Conservation (phyloP, 1,139 yeast genomes). For the Scheffersomyces lignicola region DNA sequence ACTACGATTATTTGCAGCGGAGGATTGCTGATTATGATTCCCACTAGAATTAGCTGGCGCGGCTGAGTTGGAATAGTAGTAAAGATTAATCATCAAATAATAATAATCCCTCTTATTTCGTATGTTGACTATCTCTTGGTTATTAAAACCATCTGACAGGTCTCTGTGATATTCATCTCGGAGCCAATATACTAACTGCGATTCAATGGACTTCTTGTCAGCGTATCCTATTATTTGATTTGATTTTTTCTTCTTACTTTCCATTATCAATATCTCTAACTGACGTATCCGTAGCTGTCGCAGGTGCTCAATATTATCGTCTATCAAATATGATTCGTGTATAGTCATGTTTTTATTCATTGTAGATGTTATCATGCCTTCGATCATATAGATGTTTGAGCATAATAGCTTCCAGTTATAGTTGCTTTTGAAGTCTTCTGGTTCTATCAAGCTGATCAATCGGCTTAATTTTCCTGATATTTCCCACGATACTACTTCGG, state of each 20-base stretch:
- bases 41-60: neutral
- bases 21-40: neutral
- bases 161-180: neutral
- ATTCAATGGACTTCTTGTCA: neutral
- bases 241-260: neutral
- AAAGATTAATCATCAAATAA: slow-evolving; percentile 1
- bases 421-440: slow-evolving; percentile 34
- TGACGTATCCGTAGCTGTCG: neutral
- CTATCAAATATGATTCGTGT: slow-evolving; percentile 25
- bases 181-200: slow-evolving; percentile 1
- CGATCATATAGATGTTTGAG: slow-evolving; percentile 53
- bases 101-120: neutral
- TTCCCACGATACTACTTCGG: slow-evolving; percentile 48
- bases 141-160: neutral
- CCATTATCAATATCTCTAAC: slow-evolving; percentile 2
- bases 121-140: neutral
- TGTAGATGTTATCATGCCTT: slow-evolving; percentile 42
- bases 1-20: neutral
- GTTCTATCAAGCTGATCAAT: slow-evolving; percentile 39
- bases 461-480: slow-evolving; percentile 47
- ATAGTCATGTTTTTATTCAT: slow-evolving; percentile 46
- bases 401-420: slow-evolving; percentile 34
- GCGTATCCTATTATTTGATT: neutral
- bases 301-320: slow-evolving; percentile 23
- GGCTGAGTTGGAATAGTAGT: slow-evolving; percentile 1